Evolutionary conservation across 139 green algal genomes (phyloP), one percentile per base, ranked within the genome.

Genomic region (Coelastrella sp.): DNA sequence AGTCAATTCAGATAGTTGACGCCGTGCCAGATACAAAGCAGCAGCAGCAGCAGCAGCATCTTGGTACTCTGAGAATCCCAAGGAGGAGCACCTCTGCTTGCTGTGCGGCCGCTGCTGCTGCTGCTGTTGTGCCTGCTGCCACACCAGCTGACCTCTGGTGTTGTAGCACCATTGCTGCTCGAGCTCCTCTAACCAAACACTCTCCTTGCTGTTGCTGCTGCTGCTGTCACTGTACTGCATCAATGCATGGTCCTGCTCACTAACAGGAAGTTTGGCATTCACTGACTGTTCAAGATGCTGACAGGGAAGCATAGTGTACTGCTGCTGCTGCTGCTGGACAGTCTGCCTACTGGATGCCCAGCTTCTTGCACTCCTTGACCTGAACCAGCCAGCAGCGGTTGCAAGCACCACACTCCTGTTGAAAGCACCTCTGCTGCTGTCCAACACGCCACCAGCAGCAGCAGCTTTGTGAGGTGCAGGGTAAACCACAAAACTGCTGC

Each of bases 121-220:
- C 75, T 59, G 53, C 53, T 72, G 50, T 27, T 43, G 35, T 11
- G 32, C 48, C 50, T 81, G 73, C 9, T 81, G 30, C 35, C 21
- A 48, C 15, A 81, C 73, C 34, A 81, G 30, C 19, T 67, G 67
- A 25, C 32, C 27, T 37, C 50, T 27, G 4, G 73, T 81, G 48
- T 19, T 67, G 73, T 68, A 81, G 32, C 32, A 68, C 73, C 73
- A 81, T 19, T 81, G 73, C 48, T 67, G 35, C 4, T 81, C 73
- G 8, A 81, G 2, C 17, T 35, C 30, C 73, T 68, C 27, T 13
- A 66, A 4, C 72, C 72, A 80, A 23, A 17, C n/a, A 11, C 48
- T 67, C 13, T 51, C 40, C 11, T 34, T 60, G 30, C 40, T 40
- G 38, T 41, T 79, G 71, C 71, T 63, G 43, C 71, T 71, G 62